Conservation (phyloP, 1,284 basidiomycete species). For the Ceratobasidium sp. region DNA sequence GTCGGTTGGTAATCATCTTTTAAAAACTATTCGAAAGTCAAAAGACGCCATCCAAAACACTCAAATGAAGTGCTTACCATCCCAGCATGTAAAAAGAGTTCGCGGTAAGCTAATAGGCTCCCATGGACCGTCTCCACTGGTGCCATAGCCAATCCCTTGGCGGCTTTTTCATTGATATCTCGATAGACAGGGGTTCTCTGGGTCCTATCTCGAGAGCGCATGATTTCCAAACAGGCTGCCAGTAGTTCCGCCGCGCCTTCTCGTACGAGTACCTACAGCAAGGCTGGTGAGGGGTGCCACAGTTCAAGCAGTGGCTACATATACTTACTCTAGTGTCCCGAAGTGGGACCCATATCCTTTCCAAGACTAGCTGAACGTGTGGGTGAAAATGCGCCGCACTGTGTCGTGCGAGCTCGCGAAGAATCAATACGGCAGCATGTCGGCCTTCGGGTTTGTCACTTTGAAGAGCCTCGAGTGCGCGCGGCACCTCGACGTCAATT, state of each 20-base stretch:
- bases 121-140: conserved; percentile 88
- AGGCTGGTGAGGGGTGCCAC: conserved; percentile 1
- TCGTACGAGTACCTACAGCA: conserved; percentile 58
- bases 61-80: conserved; percentile 63
- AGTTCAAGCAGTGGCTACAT: not conserved
- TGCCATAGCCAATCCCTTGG: conserved; percentile 74
- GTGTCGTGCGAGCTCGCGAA: conserved; percentile 88
- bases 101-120: conserved; percentile 88
- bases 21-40: conserved; percentile 73
- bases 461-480: conserved; percentile 78
- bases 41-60: conserved; percentile 16
- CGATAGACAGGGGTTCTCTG: conserved; percentile 49
- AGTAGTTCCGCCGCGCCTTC: conserved; percentile 91
- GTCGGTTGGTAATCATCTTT: conserved; percentile 85
- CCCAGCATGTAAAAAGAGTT: conserved; percentile 89
- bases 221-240: conserved; percentile 85
- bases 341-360: conserved; percentile 87
- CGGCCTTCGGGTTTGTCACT: conserved; percentile 65
- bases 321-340: conserved; percentile 74
- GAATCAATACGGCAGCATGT: conserved; percentile 83
- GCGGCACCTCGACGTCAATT: conserved; percentile 83
- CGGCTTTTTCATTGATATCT: conserved; percentile 88
- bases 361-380: conserved; percentile 83
- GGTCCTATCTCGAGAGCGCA: conserved; percentile 65
- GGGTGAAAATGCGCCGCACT: conserved; percentile 85